Percentiles rank a stretch among this genome's conserved stretches.
phyloP scores from a whole-genome alignment of 2,329 filamentous ascomycete genomes.

The Ophiostoma sp. region DNA sequence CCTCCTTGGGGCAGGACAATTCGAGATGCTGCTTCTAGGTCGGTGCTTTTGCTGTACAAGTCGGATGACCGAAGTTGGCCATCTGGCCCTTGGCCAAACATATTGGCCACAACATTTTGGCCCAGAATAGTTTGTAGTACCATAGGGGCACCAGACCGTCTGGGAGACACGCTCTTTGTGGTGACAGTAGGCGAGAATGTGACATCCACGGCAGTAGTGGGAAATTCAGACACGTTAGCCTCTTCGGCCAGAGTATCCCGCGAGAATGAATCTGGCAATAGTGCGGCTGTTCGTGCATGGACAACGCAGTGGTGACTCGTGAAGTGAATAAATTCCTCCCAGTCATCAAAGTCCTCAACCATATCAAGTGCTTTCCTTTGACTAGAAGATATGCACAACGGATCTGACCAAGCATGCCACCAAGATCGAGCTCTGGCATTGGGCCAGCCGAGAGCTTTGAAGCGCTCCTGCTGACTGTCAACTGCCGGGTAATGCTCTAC shows the following conservation, averaged over 20 bases:
- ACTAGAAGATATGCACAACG: slow-evolving; percentile 60
- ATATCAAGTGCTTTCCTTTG: slow-evolving; percentile 65
- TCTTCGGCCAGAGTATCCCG: too few relatives aligned
- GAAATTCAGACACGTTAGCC: too few relatives aligned
- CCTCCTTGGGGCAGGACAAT: slow-evolving; percentile 33
- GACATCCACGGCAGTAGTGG: not conserved
- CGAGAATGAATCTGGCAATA: not conserved
- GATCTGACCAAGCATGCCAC: slow-evolving; percentile 79
- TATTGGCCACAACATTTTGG: slow-evolving; percentile 47
- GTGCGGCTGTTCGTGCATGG: slow-evolving; percentile 52
- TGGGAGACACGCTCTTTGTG: slow-evolving; percentile 44
- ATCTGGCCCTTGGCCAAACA: slow-evolving; percentile 48
- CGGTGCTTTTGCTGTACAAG: slow-evolving; percentile 40
- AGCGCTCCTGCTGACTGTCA: slow-evolving; percentile 67
- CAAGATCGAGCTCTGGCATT: slow-evolving; percentile 65
- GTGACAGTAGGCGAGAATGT: slow-evolving; percentile 5
- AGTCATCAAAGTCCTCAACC: slow-evolving; percentile 88
- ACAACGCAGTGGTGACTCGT: slow-evolving; percentile 81
- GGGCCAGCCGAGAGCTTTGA: slow-evolving; percentile 67
- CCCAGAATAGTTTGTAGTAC: slow-evolving; percentile 42
- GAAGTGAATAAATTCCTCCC: slow-evolving; percentile 91
- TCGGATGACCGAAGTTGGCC: slow-evolving; percentile 53
- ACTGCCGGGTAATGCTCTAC: slow-evolving; percentile 69
- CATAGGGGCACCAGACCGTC: slow-evolving; percentile 63
- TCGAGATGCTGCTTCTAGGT: slow-evolving; percentile 21